These are phyloP conservation scores for Ambrosiella cleistominuta DNA, from an alignment of 2,329 filamentous ascomycete genomes.

Conservation along the genomic window DNA sequence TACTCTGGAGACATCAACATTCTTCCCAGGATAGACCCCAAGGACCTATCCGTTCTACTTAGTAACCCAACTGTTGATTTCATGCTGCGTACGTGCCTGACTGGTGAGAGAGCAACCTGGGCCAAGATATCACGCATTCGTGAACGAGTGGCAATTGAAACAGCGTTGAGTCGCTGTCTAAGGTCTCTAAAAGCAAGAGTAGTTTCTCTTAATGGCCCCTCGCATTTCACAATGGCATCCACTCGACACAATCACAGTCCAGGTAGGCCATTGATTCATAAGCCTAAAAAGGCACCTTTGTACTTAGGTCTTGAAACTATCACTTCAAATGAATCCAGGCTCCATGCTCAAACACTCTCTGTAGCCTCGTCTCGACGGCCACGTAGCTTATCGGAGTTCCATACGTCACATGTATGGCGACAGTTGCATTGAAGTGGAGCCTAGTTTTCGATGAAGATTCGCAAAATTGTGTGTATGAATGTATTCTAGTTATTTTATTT, in stretches of 20 bases:
- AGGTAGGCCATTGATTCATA: background rate
- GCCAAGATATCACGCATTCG: conserved; percentile 71
- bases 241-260: no score
- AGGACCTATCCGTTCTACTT: conserved; percentile 59
- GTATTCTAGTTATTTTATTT: no score
- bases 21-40: conserved; percentile 57
- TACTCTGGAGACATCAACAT: conserved; percentile 96
- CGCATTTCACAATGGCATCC: background rate
- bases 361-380: background rate
- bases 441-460: no score
- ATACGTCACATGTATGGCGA: background rate
- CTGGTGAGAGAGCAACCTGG: conserved; percentile 80
- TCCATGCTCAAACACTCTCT: background rate
- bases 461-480: no score
- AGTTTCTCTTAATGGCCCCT: conserved; percentile 21
- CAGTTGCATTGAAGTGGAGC: no score
- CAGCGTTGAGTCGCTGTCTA: conserved; percentile 63
- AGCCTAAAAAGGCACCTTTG: background rate
- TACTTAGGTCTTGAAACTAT: background rate
- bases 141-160: conserved; percentile 75
- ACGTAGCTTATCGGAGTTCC: background rate
- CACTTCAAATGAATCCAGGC: background rate
- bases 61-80: conserved; percentile 75
- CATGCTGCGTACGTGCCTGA: conserved; percentile 60
- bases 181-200: conserved; percentile 49